Evolutionary conservation across 2,329 filamentous ascomycete genomes (phyloP).

Genomic region (Sarocladiaceae sp.): DNA sequence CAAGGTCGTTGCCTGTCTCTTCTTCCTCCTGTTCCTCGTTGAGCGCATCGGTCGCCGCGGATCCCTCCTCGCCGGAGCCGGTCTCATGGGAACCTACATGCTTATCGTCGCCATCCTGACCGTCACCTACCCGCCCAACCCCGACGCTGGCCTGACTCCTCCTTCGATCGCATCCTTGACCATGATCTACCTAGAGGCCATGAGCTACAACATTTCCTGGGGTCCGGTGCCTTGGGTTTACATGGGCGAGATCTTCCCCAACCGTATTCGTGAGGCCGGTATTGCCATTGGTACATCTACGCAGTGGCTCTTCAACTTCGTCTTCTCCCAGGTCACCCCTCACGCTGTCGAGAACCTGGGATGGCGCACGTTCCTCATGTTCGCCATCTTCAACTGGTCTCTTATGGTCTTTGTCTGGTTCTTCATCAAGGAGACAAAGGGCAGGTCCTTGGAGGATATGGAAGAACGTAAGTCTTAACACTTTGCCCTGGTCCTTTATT

Average conservation of each 20-base stretch:
- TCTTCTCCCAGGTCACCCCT: conserved; percentile 38
- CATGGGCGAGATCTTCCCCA: conserved; percentile 40
- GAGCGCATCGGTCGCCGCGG: conserved; percentile 35
- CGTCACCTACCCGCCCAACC: conserved; percentile 15
- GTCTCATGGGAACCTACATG: conserved; percentile 32
- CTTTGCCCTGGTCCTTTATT: too few species aligned
- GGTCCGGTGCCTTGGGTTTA: conserved; percentile 42
- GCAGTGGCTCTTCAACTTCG: conserved; percentile 41
- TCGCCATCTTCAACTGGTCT: conserved; percentile 41
- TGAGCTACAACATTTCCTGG: conserved; percentile 24
- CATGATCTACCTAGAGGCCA: background rate
- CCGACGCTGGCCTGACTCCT: background rate
- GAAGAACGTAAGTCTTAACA: too few species aligned
- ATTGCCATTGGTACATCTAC: conserved; percentile 34
- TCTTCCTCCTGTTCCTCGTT: conserved; percentile 36
- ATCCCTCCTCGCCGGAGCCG: conserved; percentile 29
- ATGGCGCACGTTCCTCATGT: conserved; percentile 52
- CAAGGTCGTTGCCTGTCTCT: conserved; percentile 40
- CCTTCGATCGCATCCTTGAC: background rate
- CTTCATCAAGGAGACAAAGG: conserved; percentile 48
- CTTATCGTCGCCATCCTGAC: conserved; percentile 34
- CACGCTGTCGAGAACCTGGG: conserved; percentile 30
- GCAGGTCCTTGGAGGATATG: conserved; percentile 46
- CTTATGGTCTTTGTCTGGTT: conserved; percentile 44
- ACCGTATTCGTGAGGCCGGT: conserved; percentile 37